phyloP scores from a whole-genome alignment of 73 alveolate species.

The Stentor roeselii region DNA sequence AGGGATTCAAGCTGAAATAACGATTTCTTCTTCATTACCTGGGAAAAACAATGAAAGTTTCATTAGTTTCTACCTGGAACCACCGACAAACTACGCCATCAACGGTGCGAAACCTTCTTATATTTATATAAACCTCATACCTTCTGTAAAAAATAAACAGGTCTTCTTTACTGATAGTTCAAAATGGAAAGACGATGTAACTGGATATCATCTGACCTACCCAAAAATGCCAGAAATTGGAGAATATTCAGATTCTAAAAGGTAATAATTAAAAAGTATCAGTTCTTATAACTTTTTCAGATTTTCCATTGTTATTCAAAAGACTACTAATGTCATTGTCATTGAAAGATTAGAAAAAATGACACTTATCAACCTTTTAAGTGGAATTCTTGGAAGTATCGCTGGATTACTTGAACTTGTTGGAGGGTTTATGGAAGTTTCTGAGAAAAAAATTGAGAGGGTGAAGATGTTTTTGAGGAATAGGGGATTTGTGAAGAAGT shows the following conservation, averaged over 20 bases:
- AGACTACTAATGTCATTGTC: not conserved
- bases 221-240: not conserved
- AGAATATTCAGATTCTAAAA: not conserved
- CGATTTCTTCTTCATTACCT: not conserved
- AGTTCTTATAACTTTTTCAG: not conserved
- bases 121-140: no score
- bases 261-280: not conserved
- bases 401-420: not conserved
- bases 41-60: no score
- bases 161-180: not conserved
- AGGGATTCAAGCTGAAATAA: not conserved
- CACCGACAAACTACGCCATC: no score
- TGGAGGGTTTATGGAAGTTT: not conserved
- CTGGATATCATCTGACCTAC: not conserved
- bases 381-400: not conserved
- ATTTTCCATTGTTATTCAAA: not conserved
- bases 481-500: no score
- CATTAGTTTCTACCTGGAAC: no score
- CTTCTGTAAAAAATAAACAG: not conserved
- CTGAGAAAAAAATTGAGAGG: no score
- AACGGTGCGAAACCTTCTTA: no score
- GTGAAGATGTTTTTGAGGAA: no score
- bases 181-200: not conserved
- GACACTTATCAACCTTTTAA: not conserved
- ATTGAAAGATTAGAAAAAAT: not conserved